Evolutionary conservation across 495 filamentous ascomycete genomes (phyloP).

Genomic region (Aspergillus coremiiformis): DNA sequence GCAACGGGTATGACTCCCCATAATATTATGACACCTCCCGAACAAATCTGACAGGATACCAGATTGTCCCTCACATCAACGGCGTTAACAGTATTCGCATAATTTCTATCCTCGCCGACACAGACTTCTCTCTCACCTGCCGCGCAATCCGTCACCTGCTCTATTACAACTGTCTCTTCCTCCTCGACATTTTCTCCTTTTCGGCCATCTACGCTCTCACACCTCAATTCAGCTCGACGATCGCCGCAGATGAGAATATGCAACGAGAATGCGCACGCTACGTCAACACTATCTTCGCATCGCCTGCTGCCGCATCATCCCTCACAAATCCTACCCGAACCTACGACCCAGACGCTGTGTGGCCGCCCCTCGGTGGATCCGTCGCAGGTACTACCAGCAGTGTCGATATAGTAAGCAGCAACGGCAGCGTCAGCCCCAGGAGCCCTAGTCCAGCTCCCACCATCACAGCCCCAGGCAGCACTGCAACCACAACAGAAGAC

Average conservation of each 20-base stretch:
- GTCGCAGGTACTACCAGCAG: conserved; percentile 6
- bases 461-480: conserved; percentile 1
- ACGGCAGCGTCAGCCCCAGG: conserved; percentile 2
- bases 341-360: conserved; percentile 37
- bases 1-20: conserved; percentile 45
- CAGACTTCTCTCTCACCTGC: conserved; percentile 73
- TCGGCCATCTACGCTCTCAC: conserved; percentile 83
- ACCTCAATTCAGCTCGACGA: conserved; percentile 61
- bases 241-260: conserved; percentile 58
- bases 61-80: conserved; percentile 76
- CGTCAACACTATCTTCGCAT: conserved; percentile 48
- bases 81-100: conserved; percentile 80
- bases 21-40: not conserved
- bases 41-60: not conserved
- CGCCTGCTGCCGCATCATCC: conserved; percentile 20
- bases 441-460: conserved; percentile 8
- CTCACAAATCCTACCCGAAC: conserved; percentile 9
- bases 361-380: conserved; percentile 31
- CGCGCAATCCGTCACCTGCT: conserved; percentile 80
- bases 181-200: conserved; percentile 93
- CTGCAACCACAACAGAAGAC: conserved; percentile 1
- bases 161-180: conserved; percentile 79
- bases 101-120: conserved; percentile 76
- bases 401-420: conserved; percentile 18
- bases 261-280: conserved; percentile 83